Evolutionary conservation across 73 alveolate species (phyloP).

Genomic region (Durusdinium trenchii): DNA sequence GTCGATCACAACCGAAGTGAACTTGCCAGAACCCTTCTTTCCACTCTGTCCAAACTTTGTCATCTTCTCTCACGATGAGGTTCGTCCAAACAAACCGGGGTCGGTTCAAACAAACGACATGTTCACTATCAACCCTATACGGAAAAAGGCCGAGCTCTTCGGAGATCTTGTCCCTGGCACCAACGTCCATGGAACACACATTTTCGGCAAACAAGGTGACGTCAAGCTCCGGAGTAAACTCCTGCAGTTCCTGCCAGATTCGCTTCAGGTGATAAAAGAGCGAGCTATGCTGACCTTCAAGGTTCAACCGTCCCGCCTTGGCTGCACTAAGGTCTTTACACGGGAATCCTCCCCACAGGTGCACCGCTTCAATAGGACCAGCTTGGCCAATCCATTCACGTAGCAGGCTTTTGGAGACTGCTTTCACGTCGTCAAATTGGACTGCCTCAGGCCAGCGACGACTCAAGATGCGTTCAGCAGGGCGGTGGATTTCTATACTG

Average conservation of each 20-base stretch:
- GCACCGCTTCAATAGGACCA: neutral
- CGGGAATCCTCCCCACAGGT: slow-evolving; percentile 22
- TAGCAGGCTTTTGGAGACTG: neutral
- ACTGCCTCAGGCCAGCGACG: neutral
- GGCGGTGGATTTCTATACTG: neutral
- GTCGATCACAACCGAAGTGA: no score
- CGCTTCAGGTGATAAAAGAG: neutral
- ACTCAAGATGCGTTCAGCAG: neutral
- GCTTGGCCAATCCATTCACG: no score
- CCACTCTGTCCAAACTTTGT: neutral
- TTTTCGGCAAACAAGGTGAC: neutral
- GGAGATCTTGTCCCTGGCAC: neutral
- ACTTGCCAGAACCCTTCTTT: neutral
- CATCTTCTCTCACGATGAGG: neutral
- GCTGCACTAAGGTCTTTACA: neutral
- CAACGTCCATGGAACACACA: neutral
- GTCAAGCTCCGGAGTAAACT: no score
- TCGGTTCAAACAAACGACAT: neutral
- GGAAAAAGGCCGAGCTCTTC: neutral
- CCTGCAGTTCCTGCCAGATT: neutral
- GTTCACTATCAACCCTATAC: neutral
- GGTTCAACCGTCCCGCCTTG: neutral
- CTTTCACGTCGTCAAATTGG: neutral
- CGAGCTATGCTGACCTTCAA: neutral
- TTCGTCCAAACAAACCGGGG: slow-evolving; percentile 8